Evolutionary conservation across 108 stramenopile genomes (phyloP).

Genomic region (Nannochloropsis oceanica): DNA sequence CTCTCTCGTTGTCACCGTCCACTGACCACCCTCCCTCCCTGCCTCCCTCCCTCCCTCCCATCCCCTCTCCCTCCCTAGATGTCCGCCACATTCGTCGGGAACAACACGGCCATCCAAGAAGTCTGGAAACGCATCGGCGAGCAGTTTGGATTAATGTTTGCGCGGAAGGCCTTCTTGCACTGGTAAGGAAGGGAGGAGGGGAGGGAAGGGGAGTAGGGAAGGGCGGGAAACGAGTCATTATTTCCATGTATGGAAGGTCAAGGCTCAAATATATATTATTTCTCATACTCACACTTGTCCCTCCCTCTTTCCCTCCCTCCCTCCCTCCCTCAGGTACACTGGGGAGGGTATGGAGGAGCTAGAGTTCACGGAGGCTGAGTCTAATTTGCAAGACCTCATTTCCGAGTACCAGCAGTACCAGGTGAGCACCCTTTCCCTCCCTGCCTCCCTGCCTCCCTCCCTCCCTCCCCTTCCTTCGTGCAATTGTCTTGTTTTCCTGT

Average conservation of each 20-base stretch:
- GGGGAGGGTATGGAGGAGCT: conserved; percentile 73
- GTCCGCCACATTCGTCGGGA: conserved; percentile 52
- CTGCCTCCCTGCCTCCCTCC: not conserved
- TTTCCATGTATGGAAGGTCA: too few relatives aligned
- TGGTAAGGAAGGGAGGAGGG: conserved; percentile 31
- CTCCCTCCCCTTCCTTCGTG: not conserved
- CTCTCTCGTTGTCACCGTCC: not conserved
- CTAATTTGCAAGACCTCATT: conserved; percentile 83
- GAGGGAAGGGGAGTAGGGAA: not conserved
- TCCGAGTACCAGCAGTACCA: conserved; percentile 82
- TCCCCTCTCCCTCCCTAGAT: conserved; percentile 2
- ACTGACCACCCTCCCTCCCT: conserved; percentile 13
- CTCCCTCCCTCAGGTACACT: conserved; percentile 23
- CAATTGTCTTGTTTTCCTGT: not conserved
- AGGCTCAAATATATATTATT: not conserved
- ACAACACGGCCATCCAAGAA: conserved; percentile 56
- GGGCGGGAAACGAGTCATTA: not conserved
- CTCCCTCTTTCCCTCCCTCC: too few relatives aligned
- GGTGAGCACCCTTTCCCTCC: not conserved
- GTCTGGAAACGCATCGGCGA: conserved; percentile 65
- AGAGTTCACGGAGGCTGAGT: conserved; percentile 88
- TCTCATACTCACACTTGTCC: not conserved
- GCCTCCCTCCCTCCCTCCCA: not conserved
- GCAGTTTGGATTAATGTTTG: conserved; percentile 69
- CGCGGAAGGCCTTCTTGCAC: conserved; percentile 70